Evolutionary conservation across 371 early-diverging fungal species (phyloP).

Genomic region (Mucor indicus): DNA sequence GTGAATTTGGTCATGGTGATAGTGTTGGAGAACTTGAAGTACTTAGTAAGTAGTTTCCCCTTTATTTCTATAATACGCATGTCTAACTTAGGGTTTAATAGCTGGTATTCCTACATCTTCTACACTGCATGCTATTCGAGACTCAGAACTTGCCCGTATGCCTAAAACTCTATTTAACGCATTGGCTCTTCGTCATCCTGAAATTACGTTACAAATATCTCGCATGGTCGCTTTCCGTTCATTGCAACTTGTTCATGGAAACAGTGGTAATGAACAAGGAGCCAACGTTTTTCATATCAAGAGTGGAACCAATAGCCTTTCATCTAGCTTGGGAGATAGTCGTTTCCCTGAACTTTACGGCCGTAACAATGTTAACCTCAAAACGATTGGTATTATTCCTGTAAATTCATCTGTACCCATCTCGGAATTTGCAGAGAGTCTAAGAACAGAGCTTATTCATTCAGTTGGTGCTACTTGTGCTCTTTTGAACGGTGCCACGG

Average conservation of each 20-base stretch:
- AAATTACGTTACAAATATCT: slow-evolving; percentile 88
- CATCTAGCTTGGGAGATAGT: too few species aligned
- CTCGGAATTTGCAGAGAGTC: slow-evolving; percentile 80
- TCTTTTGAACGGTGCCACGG: slow-evolving; percentile 76
- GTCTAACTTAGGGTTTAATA: too few species aligned
- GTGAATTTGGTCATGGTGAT: slow-evolving; percentile 93
- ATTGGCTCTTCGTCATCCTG: slow-evolving; percentile 84
- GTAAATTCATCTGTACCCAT: slow-evolving; percentile 82
- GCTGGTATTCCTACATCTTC: slow-evolving; percentile 73
- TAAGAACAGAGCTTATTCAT: slow-evolving; percentile 72
- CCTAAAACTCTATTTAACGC: slow-evolving; percentile 93
- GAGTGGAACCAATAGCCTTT: background rate
- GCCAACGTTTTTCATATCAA: slow-evolving; percentile 12
- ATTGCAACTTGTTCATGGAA: slow-evolving; percentile 30
- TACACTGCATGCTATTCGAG: slow-evolving; percentile 96
- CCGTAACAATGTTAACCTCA: slow-evolving; percentile 85
- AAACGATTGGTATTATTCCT: slow-evolving; percentile 92
- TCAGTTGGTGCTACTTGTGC: slow-evolving; percentile 72
- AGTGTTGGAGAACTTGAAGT: slow-evolving; percentile 95
- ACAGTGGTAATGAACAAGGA: slow-evolving; percentile 11
- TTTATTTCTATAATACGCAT: background rate
- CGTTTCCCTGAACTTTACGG: slow-evolving; percentile 56
- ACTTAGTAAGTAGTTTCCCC: slow-evolving; percentile 49
- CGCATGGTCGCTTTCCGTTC: slow-evolving; percentile 86
- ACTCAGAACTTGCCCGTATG: slow-evolving; percentile 93